Conservation (phyloP, 2,329 filamentous ascomycete genomes). For the Chaetomiaceae sp. region DNA sequence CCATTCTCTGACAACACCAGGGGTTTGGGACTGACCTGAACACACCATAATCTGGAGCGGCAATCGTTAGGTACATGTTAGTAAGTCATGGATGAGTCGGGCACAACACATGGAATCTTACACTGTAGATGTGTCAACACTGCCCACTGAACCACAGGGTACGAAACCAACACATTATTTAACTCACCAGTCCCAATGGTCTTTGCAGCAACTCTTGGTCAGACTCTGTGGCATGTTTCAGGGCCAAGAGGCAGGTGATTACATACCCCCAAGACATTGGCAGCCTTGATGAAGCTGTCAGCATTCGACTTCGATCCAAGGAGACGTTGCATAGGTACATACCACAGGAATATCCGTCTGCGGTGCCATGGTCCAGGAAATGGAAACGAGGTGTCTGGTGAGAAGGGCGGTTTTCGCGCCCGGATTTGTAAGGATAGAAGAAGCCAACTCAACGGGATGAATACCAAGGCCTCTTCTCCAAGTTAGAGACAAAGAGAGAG, state of each 20-base stretch:
- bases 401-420: too few relatives aligned
- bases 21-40: constrained; percentile 32
- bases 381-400: too few relatives aligned
- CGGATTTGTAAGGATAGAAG: too few relatives aligned
- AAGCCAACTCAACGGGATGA: too few relatives aligned
- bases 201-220: constrained; percentile 12
- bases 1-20: too few relatives aligned
- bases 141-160: too few relatives aligned
- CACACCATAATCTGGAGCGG: constrained; percentile 35
- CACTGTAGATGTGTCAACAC: constrained; percentile 2
- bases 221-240: neutral
- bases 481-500: neutral
- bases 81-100: neutral
- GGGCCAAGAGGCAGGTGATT: neutral
- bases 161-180: too few relatives aligned
- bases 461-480: too few relatives aligned
- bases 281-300: constrained; percentile 27
- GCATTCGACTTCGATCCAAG: neutral
- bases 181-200: constrained; percentile 33
- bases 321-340: constrained; percentile 5
- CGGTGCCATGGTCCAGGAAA: constrained; percentile 27
- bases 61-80: too few relatives aligned
- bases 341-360: constrained; percentile 30
- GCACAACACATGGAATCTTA: constrained; percentile 7
- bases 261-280: constrained; percentile 40